phyloP scores from a whole-genome alignment of 1,284 basidiomycete genomes.

The Ustilago hordei region DNA sequence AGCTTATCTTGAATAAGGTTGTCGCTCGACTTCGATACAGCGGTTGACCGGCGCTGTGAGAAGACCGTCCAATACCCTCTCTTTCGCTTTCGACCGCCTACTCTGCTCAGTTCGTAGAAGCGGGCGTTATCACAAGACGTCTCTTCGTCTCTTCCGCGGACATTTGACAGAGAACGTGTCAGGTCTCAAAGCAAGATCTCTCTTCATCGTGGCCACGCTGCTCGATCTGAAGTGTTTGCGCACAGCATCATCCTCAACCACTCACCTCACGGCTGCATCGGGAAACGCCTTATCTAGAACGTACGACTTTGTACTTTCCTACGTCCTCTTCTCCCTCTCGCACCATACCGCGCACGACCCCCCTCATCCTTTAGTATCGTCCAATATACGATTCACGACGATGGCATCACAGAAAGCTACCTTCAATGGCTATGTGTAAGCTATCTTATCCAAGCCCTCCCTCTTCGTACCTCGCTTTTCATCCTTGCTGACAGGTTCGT shows the following conservation, averaged over 20 bases:
- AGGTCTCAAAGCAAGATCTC: neutral
- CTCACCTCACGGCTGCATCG: neutral
- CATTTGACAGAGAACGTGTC: neutral
- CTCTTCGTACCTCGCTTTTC: neutral
- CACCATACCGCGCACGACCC: neutral
- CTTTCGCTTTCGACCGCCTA: neutral
- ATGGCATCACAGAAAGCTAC: constrained; percentile 36
- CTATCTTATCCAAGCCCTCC: neutral
- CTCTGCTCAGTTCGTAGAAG: neutral
- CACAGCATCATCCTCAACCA: neutral
- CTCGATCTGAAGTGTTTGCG: neutral
- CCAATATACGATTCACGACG: neutral
- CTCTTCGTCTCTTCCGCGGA: neutral
- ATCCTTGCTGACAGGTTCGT: neutral
- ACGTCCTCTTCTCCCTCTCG: neutral
- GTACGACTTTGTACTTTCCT: neutral
- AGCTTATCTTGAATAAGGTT: constrained; percentile 39
- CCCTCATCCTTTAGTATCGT: neutral
- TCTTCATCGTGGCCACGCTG: neutral
- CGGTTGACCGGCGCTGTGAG: constrained; percentile 41
- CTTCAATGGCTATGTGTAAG: constrained; percentile 20
- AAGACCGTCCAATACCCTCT: constrained; percentile 7
- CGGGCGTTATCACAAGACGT: neutral
- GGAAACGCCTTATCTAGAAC: neutral
- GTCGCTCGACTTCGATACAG: constrained; percentile 41